Conservation (phyloP, 139 green algal genomes). For the Tetradesmus obliquus region DNA sequence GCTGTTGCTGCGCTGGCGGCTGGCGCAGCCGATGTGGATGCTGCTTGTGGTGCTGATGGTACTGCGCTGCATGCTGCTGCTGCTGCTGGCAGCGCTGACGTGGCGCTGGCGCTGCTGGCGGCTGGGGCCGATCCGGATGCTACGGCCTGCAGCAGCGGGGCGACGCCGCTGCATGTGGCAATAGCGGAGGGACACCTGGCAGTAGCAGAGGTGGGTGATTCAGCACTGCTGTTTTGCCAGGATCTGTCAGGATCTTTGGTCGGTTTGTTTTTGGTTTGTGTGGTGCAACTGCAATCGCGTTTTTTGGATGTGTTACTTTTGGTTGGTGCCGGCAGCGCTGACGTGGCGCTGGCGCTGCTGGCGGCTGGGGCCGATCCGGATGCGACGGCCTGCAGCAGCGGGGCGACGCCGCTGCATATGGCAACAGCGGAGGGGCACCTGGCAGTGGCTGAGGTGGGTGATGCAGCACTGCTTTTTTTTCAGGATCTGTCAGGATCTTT, state of each 20-base stretch:
- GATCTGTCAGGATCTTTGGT: too few species aligned
- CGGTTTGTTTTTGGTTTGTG: too few species aligned
- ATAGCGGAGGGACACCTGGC: constrained; percentile 14
- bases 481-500: too few species aligned
- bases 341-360: too few species aligned
- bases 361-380: too few species aligned
- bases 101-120: background rate
- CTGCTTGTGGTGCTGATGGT: background rate
- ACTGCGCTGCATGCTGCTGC: constrained; percentile 6
- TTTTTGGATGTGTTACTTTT: too few species aligned
- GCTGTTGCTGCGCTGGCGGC: constrained; percentile 4
- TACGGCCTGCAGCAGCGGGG: background rate
- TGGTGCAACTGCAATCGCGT: too few species aligned
- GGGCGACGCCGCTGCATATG: background rate
- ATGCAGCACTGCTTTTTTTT: background rate
- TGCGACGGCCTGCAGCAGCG: background rate
- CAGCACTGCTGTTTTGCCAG: too few species aligned
- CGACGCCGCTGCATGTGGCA: constrained; percentile 36
- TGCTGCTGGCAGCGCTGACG: background rate
- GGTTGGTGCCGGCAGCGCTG: too few species aligned
- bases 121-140: background rate
- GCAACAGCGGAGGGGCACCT: background rate
- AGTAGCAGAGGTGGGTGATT: background rate
- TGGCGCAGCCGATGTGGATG: background rate
- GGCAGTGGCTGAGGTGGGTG: background rate